Percentiles rank a stretch among this genome's conserved stretches.
Evolutionary conservation across 1,139 yeast genomes (phyloP).

Genomic region (Yamadazyma mexicana): DNA sequence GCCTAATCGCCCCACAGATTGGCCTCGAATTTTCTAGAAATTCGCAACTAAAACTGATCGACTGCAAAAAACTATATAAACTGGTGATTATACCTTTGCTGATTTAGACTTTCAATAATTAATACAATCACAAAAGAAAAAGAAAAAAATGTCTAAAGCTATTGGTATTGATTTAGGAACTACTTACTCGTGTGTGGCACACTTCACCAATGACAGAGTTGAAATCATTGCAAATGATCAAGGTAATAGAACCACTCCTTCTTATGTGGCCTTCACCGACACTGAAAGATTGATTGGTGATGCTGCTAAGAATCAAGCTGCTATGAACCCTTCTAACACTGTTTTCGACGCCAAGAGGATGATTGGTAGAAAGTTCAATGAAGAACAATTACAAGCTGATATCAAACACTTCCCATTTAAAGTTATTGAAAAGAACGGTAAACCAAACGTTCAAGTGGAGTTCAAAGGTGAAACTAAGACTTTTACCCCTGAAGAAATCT

Average conservation of each 20-base stretch:
- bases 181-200: conserved; percentile 79
- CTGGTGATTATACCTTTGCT: not conserved
- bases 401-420: conserved; percentile 66
- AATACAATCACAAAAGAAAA: not conserved
- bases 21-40: conserved; percentile 12
- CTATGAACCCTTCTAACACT: conserved; percentile 66
- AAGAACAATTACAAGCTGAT: conserved; percentile 57
- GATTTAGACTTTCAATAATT: not conserved
- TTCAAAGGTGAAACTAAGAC: conserved; percentile 64
- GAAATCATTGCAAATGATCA: conserved; percentile 71
- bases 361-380: conserved; percentile 64
- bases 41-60: conserved; percentile 12
- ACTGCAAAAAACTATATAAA: conserved; percentile 8
- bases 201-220: conserved; percentile 66
- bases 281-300: conserved; percentile 70
- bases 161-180: conserved; percentile 83
- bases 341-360: conserved; percentile 70
- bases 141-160: conserved; percentile 57
- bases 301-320: conserved; percentile 73
- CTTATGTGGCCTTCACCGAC: conserved; percentile 68
- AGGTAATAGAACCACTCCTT: conserved; percentile 73
- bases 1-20: conserved; percentile 1
- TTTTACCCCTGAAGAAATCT: conserved; percentile 67
- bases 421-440: conserved; percentile 55
- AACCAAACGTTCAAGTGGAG: conserved; percentile 63